A percentile compares a stretch with the other conserved stretches of the same genome.
phyloP scores from a whole-genome alignment of 2,329 filamentous ascomycete species.

The Helminthosporium solani region DNA sequence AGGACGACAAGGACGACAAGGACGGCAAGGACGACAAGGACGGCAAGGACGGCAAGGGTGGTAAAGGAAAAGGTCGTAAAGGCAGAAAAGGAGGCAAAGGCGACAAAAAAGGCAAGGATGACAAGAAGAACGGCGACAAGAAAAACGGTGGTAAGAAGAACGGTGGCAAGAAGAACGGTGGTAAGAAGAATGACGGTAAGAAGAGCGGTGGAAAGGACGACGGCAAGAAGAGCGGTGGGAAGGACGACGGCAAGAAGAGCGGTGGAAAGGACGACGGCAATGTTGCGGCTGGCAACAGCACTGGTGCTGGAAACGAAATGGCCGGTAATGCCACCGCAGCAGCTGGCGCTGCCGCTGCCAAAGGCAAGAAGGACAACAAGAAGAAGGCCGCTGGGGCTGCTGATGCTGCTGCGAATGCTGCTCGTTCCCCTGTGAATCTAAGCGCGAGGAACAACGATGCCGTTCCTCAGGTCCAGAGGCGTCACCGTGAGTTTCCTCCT shows the following conservation, averaged over 20 bases:
- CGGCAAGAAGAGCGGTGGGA: not conserved
- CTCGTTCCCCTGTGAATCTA: too few relatives aligned
- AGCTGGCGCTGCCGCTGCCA: not conserved
- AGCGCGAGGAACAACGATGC: too few relatives aligned
- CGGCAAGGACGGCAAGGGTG: not conserved
- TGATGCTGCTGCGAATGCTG: not conserved
- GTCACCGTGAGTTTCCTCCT: too few relatives aligned
- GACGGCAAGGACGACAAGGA: slow-evolving; percentile 1
- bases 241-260: not conserved
- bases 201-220: not conserved
- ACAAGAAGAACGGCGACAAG: not conserved
- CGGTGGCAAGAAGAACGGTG: not conserved
- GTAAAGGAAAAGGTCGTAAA: slow-evolving; percentile 1
- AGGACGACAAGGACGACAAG: slow-evolving; percentile 5
- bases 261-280: not conserved
- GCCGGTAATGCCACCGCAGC: not conserved
- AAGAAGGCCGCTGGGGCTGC: not conserved
- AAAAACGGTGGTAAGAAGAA: not conserved
- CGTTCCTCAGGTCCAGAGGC: too few relatives aligned
- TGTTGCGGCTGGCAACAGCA: not conserved
- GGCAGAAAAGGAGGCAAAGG: not conserved
- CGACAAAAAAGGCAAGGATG: not conserved
- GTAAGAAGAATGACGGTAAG: not conserved
- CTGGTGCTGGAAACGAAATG: not conserved
- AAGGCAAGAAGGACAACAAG: not conserved